These are phyloP conservation scores for Pleurotus cornucopiae DNA, from an alignment of 768 basidiomycete species.

Conservation along the genomic window DNA sequence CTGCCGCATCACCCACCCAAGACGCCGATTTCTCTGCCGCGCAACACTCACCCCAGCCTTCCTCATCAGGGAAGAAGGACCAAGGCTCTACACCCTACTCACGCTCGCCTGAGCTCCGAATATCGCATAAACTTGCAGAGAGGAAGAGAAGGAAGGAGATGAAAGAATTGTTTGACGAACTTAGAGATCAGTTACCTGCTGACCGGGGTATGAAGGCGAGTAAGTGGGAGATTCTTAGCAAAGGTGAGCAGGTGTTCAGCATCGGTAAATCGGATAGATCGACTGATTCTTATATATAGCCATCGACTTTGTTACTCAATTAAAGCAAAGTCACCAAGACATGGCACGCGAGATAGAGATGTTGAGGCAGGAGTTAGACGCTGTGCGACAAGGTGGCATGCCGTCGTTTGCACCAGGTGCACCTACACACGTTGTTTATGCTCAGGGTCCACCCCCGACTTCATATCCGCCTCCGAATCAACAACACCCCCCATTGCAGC, in stretches of 20 bases:
- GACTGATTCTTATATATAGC: conserved; percentile 37
- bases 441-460: conserved; percentile 40
- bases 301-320: conserved; percentile 79
- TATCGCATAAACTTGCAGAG: conserved; percentile 97
- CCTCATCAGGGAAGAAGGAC: conserved; percentile 35
- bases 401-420: conserved; percentile 47
- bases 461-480: conserved; percentile 45
- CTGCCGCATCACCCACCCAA: conserved; percentile 29
- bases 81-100: conserved; percentile 78
- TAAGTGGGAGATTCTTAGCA: conserved; percentile 99
- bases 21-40: conserved; percentile 40
- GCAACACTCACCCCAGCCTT: conserved; percentile 30
- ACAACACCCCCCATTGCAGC: conserved; percentile 29
- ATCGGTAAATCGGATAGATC: not conserved
- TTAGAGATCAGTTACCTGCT: conserved; percentile 87
- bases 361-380: conserved; percentile 70
- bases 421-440: conserved; percentile 45
- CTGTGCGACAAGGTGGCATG: conserved; percentile 53
- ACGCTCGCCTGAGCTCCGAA: conserved; percentile 88
- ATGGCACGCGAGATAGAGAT: conserved; percentile 77
- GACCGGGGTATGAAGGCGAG: conserved; percentile 94
- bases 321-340: conserved; percentile 76
- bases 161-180: conserved; percentile 97
- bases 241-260: conserved; percentile 53
- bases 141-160: conserved; percentile 97